Evolutionary conservation across 1,139 yeast genomes (phyloP), one percentile per base, ranked within the genome.

Genomic region (Diutina scorzettiae): DNA sequence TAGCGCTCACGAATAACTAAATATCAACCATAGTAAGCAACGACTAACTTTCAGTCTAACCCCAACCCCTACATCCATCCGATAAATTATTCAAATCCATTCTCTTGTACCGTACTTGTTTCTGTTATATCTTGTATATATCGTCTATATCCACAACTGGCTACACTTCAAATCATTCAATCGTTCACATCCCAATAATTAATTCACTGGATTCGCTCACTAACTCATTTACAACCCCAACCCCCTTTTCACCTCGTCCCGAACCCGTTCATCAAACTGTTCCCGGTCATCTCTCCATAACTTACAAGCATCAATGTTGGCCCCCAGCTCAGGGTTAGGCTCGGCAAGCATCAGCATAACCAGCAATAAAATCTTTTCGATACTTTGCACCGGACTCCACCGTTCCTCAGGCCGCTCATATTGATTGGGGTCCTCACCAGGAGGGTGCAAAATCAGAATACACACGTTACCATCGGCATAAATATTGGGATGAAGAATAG

Each of bases 371-470:
- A 91, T 91, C 72, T 91, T 91, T 62, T 91, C 98, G 23, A 91
- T 89, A 55, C 95, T 84, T 59, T 91, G 98, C 37, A 91, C 91
- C 0, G 98, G 98, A 6, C 95, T 83, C 98, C 98, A 91, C 49
- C 98, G 70, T 61, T 91, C 98, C 49, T 89, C 93, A 0, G 97
- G 95, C 28, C 85, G 63, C 59, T 91, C 98, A 61, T 91, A 91
- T 70, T 82, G 89, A 59, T 87, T 78, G 21, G 98, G 97, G 59
- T 91, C 98, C 53, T 89, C 95, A 11, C 98, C 98, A 0, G 97
- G 95, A 2, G 96, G 78, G 57, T 91, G 98, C 49, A 91, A 68
- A 46, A 91, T 91, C 20, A 96, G 86, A 44, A 91, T 91, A 60
- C 98, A 91, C 6, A 91, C 98, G 23, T 85, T 86, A 2, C 98